A percentile compares a stretch with the other conserved stretches of the same genome.
Conservation (phyloP, 768 basidiomycete species). For the Lactifluus rugatus region DNA sequence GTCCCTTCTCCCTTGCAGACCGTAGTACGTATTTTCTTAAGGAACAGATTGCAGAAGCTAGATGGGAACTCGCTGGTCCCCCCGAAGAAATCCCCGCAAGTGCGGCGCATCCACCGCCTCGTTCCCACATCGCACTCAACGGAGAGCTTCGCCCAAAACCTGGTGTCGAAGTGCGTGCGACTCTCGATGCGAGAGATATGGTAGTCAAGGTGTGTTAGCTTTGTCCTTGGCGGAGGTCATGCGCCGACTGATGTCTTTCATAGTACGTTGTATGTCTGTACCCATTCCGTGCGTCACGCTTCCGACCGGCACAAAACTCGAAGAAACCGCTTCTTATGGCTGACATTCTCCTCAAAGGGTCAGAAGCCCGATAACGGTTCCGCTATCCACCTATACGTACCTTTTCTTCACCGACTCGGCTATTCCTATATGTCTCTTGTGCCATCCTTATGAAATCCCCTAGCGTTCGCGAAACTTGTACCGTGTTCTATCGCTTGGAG, state of each 20-base stretch:
- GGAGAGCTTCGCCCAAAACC: not conserved
- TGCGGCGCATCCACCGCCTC: not conserved
- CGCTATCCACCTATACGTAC: not conserved
- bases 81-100: not conserved
- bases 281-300: not conserved
- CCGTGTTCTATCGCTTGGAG: too few species aligned
- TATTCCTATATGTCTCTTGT: not conserved
- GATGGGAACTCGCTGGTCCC: not conserved
- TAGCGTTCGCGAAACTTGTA: too few species aligned
- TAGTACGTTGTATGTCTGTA: slow-evolving; percentile 7
- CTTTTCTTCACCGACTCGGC: not conserved
- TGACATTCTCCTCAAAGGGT: not conserved
- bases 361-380: not conserved
- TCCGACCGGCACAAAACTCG: not conserved
- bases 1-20: not conserved
- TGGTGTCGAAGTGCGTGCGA: not conserved
- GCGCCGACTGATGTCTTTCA: not conserved
- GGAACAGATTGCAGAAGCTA: not conserved
- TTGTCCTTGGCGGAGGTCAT: not conserved
- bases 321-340: slow-evolving; percentile 5
- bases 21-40: not conserved
- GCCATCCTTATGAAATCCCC: too few species aligned
- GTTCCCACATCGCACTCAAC: slow-evolving; percentile 4
- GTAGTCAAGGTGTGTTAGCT: slow-evolving; percentile 5
- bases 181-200: not conserved